These are phyloP conservation scores for Fusarium devonianum DNA, from an alignment of 2,329 filamentous ascomycete species.

Conservation along the genomic window DNA sequence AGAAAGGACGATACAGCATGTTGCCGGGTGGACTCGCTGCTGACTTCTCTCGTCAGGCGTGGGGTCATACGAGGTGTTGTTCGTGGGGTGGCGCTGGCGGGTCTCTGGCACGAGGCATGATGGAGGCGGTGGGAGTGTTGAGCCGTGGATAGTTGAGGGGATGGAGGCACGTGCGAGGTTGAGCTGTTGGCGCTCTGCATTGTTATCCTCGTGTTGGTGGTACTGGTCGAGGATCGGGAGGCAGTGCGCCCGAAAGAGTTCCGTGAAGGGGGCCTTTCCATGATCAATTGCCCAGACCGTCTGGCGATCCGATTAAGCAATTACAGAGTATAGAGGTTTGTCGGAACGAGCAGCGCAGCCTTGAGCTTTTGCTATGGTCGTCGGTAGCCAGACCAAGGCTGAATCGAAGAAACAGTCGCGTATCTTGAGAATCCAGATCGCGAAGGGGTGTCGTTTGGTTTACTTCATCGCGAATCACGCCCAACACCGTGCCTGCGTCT, in stretches of 20 bases:
- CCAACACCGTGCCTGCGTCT: constrained; percentile 8
- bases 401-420: constrained; percentile 18
- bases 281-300: constrained; percentile 18
- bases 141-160: constrained; percentile 46
- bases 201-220: constrained; percentile 51
- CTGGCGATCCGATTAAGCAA: not conserved
- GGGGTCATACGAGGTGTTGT: constrained; percentile 51
- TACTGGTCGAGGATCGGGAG: constrained; percentile 56
- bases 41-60: constrained; percentile 52
- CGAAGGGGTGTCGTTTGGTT: constrained; percentile 21
- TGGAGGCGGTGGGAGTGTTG: constrained; percentile 51
- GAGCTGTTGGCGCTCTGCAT: constrained; percentile 53
- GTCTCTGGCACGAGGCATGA: constrained; percentile 49
- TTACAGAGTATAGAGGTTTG: not conserved
- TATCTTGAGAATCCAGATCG: constrained; percentile 16
- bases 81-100: constrained; percentile 44
- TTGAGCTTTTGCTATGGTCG: not conserved
- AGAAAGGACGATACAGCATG: constrained; percentile 58
- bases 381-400: not conserved
- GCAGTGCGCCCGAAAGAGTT: constrained; percentile 51
- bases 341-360: not conserved
- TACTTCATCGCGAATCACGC: constrained; percentile 27
- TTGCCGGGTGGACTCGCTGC: constrained; percentile 51
- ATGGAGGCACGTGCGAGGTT: constrained; percentile 49
- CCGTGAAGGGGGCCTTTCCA: constrained; percentile 45